Conservation (phyloP, 1,284 basidiomycete species). For the Hymenochaete sp. region DNA sequence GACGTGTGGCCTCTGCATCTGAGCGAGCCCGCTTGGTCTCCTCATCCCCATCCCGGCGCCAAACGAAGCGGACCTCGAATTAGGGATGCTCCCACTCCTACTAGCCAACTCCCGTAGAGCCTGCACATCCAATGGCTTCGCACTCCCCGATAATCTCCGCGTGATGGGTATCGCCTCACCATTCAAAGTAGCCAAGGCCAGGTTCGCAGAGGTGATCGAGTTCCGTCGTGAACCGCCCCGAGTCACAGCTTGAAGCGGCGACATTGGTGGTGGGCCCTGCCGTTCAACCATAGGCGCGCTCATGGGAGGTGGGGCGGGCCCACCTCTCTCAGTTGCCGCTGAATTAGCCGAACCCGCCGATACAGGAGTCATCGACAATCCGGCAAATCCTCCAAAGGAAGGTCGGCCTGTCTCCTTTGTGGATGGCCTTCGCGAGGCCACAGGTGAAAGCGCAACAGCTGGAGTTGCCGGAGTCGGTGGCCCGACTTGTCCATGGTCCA, state of each 20-base stretch:
- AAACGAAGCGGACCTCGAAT: slow-evolving; percentile 12
- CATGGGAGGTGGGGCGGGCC: too few relatives aligned
- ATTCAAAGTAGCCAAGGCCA: slow-evolving; percentile 8
- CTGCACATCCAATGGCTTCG: not conserved
- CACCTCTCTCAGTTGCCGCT: too few relatives aligned
- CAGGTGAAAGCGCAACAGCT: slow-evolving; percentile 36
- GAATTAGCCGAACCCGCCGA: too few relatives aligned
- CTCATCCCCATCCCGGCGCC: not conserved
- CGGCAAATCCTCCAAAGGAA: too few relatives aligned
- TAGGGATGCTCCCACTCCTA: not conserved
- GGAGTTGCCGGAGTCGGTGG: slow-evolving; percentile 45
- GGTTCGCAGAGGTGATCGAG: slow-evolving; percentile 6
- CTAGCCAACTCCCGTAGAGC: too few relatives aligned
- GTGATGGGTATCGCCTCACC: slow-evolving; percentile 11
- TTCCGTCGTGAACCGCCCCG: slow-evolving; percentile 11
- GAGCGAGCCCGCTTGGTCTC: slow-evolving; percentile 7
- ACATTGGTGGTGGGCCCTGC: slow-evolving; percentile 3
- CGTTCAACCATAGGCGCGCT: too few relatives aligned
- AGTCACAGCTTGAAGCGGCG: not conserved
- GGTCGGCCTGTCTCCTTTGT: too few relatives aligned
- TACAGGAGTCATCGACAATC: too few relatives aligned
- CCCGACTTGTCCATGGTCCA: slow-evolving; percentile 77
- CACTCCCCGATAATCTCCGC: not conserved
- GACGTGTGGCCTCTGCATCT: not conserved
- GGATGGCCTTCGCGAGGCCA: slow-evolving; percentile 39